phyloP scores from a whole-genome alignment of 805 yeast genomes.

The Hanseniaspora lindneri region DNA sequence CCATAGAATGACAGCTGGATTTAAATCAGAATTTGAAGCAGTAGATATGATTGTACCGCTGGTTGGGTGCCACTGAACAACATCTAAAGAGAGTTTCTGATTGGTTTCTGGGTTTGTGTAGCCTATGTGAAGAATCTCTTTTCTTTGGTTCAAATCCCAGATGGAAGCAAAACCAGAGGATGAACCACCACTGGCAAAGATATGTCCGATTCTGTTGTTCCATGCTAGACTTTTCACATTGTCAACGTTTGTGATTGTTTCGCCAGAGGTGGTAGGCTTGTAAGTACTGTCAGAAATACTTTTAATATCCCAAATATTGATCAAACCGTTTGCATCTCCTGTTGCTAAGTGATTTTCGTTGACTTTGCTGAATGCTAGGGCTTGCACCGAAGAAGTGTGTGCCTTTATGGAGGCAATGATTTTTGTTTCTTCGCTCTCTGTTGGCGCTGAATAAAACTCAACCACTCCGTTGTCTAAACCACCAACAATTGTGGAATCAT shows the following conservation, averaged over 20 bases:
- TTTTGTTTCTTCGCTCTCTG: conserved; percentile 26
- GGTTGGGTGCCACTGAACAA: conserved; percentile 90
- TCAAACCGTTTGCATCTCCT: conserved; percentile 82
- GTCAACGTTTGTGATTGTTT: conserved; percentile 66
- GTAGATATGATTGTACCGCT: conserved; percentile 78
- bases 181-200: conserved; percentile 74
- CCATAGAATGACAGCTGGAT: conserved; percentile 80
- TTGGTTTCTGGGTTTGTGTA: conserved; percentile 44
- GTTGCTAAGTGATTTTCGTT: conserved; percentile 66
- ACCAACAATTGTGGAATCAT: conserved; percentile 57
- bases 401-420: conserved; percentile 37
- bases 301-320: conserved; percentile 78
- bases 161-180: conserved; percentile 76
- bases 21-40: conserved; percentile 69
- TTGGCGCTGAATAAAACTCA: conserved; percentile 59
- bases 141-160: conserved; percentile 82
- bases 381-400: conserved; percentile 59
- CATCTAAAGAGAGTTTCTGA: conserved; percentile 56
- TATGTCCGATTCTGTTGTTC: conserved; percentile 74
- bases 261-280: conserved; percentile 52
- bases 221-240: conserved; percentile 74
- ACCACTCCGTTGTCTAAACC: conserved; percentile 76
- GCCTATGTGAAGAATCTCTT: conserved; percentile 77
- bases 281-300: conserved; percentile 38
- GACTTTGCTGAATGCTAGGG: conserved; percentile 65